Percentiles rank a stretch among this genome's conserved stretches.
phyloP scores from a whole-genome alignment of 345 rosid species.

The Geranium rotundifolium region DNA sequence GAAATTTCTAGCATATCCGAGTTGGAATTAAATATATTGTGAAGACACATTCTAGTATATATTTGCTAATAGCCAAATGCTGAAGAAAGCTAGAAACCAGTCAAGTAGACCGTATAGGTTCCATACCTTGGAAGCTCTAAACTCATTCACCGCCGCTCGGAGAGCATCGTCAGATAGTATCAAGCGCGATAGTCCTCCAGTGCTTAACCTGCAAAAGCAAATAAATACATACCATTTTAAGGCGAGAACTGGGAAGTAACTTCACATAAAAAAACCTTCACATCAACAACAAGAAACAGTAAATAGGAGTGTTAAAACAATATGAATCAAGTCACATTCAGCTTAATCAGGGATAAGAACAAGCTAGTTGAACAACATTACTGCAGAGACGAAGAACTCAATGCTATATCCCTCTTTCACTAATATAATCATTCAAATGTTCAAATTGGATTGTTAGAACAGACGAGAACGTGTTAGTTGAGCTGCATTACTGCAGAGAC shows the following conservation, averaged over 20 bases:
- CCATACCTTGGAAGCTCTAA: conserved; percentile 65
- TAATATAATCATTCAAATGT: neutral
- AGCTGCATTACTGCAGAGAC: no score
- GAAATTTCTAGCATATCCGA: neutral
- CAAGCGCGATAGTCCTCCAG: conserved; percentile 86
- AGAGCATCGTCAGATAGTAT: conserved; percentile 79
- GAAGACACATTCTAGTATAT: neutral
- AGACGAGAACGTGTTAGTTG: no score
- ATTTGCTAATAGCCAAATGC: neutral
- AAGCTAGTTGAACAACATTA: no score
- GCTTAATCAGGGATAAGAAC: no score
- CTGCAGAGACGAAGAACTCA: no score
- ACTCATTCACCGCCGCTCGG: conserved; percentile 64
- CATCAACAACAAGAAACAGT: neutral
- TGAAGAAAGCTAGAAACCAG: neutral
- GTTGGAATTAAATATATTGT: neutral
- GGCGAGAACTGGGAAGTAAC: neutral
- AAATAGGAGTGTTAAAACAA: neutral
- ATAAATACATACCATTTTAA: neutral
- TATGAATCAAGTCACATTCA: no score
- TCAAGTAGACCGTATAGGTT: neutral
- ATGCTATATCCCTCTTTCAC: no score
- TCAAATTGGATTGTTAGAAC: neutral
- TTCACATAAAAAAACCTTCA: neutral
- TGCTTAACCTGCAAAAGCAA: conserved; percentile 52